Conservation (phyloP, 2,329 filamentous ascomycete genomes). For the Arthrocladium fulminans region DNA sequence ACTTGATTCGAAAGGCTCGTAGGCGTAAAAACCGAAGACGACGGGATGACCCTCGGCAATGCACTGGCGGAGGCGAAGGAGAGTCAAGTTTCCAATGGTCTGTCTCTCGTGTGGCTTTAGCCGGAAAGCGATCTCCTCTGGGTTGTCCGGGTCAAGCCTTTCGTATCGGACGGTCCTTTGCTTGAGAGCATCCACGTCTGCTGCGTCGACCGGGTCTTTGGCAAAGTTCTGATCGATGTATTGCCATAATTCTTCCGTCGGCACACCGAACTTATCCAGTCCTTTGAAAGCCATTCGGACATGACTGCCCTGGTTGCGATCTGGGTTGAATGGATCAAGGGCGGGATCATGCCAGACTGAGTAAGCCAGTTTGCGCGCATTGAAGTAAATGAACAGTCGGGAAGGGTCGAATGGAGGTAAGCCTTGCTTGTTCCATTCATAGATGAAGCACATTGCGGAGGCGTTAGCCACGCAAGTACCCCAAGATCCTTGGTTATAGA, state of each 20-base stretch:
- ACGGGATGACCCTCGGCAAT: neutral
- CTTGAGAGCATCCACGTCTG: neutral
- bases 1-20: neutral
- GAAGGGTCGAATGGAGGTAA: neutral
- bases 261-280: neutral
- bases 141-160: neutral
- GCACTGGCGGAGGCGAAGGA: neutral
- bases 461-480: neutral
- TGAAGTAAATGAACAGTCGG: constrained; percentile 1
- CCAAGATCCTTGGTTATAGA: neutral
- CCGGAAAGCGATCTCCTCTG: neutral
- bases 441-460: neutral
- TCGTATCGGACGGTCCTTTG: neutral
- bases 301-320: neutral
- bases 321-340: neutral
- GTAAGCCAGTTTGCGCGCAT: neutral
- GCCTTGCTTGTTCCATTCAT: neutral
- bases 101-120: neutral
- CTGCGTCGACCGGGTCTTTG: neutral
- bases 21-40: neutral
- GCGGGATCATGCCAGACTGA: neutral
- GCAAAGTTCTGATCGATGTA: neutral
- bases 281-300: neutral
- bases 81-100: neutral
- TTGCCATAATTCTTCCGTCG: neutral